A percentile compares a stretch with the other conserved stretches of the same genome.
Conservation (phyloP, 75 land plant genomes). For the Cunninghamia lanceolata region DNA sequence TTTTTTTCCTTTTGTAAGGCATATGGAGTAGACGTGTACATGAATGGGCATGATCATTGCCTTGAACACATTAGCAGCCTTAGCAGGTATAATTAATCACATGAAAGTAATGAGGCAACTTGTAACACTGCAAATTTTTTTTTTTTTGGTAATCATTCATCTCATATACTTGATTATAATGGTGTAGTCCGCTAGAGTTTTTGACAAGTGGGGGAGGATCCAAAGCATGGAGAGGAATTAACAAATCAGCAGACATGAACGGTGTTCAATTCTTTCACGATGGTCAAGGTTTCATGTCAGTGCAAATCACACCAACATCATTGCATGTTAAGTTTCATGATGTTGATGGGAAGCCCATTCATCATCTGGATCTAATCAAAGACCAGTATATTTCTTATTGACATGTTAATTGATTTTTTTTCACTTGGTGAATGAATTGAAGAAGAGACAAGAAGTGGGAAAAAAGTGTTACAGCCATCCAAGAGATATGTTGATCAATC, state of each 20-base stretch:
- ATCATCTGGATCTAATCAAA: neutral
- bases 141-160: neutral
- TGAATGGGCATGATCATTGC: slow-evolving; percentile 98
- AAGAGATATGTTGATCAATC: too few relatives aligned
- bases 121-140: too few relatives aligned
- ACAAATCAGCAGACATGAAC: slow-evolving; percentile 21
- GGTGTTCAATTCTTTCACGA: slow-evolving; percentile 65
- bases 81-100: slow-evolving; percentile 42
- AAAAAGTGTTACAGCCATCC: too few relatives aligned
- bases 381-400: neutral
- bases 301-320: slow-evolving; percentile 28
- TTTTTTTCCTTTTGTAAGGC: slow-evolving; percentile 29
- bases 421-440: too few relatives aligned
- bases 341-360: slow-evolving; percentile 34
- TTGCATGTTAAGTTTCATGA: slow-evolving; percentile 51
- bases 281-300: slow-evolving; percentile 90
- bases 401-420: neutral
- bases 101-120: neutral
- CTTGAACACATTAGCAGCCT: slow-evolving; percentile 73
- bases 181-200: slow-evolving; percentile 61
- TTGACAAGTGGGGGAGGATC: slow-evolving; percentile 94
- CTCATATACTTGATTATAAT: neutral
- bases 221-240: slow-evolving; percentile 79
- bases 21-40: slow-evolving; percentile 70
- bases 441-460: too few relatives aligned